Evolutionary conservation across 1,139 yeast genomes (phyloP).

Genomic region (Sugiyamaella pinicola): DNA sequence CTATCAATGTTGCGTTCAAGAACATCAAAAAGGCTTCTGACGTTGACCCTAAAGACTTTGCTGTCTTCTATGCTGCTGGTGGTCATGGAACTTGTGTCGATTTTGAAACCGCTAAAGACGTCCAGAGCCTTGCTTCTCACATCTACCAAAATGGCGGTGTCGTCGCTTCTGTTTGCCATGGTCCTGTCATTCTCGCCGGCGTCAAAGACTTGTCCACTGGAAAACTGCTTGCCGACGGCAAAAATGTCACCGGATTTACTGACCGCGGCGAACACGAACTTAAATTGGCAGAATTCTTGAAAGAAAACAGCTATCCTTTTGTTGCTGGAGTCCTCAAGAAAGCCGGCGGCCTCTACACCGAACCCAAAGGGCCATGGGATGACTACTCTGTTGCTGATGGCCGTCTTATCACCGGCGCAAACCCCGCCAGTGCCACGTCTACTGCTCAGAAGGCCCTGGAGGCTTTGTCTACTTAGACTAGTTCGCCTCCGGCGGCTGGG

Average conservation of each 20-base stretch:
- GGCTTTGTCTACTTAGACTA: too few species aligned
- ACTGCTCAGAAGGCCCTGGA: constrained; percentile 47
- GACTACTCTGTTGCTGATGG: constrained; percentile 56
- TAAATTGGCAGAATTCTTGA: constrained; percentile 45
- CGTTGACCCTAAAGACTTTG: constrained; percentile 49
- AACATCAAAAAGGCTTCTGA: constrained; percentile 34
- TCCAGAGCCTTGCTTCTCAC: constrained; percentile 50
- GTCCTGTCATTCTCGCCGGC: constrained; percentile 57
- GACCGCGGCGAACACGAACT: constrained; percentile 54
- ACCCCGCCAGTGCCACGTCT: constrained; percentile 61
- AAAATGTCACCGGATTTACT: constrained; percentile 62
- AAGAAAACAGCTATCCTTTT: constrained; percentile 40
- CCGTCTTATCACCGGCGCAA: constrained; percentile 60
- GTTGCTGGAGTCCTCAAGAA: constrained; percentile 20
- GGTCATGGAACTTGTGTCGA: constrained; percentile 67
- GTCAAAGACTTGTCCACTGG: constrained; percentile 50
- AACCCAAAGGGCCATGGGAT: constrained; percentile 57
- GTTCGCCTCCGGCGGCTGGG: neutral
- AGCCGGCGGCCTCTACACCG: constrained; percentile 46
- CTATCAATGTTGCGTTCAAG: constrained; percentile 44
- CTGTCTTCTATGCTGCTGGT: constrained; percentile 60
- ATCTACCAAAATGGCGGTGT: constrained; percentile 57
- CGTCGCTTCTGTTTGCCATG: constrained; percentile 68
- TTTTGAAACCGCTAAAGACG: constrained; percentile 54
- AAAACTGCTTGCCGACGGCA: constrained; percentile 52